Conservation (phyloP, 139 green algal genomes). For the Coccomyxa sp. region DNA sequence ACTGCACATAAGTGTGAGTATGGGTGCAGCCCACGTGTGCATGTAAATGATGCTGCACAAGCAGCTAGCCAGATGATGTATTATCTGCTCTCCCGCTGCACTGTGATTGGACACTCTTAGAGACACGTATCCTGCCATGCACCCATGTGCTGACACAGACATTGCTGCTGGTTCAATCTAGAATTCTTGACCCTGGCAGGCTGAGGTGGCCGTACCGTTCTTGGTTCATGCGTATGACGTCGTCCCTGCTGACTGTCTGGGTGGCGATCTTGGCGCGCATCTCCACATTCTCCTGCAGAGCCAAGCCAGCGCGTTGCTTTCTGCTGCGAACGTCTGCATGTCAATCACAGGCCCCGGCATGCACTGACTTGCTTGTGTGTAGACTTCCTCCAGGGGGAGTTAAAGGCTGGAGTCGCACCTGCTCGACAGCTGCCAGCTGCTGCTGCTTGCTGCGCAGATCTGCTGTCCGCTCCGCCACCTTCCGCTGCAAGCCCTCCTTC, state of each 20-base stretch:
- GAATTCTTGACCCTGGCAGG: too few species aligned
- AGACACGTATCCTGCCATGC: too few species aligned
- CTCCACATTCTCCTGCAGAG: constrained; percentile 44
- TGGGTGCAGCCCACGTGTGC: too few species aligned
- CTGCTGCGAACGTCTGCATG: neutral
- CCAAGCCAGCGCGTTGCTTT: neutral
- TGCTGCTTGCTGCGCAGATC: constrained; percentile 35
- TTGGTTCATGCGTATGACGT: constrained; percentile 74
- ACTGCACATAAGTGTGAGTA: too few species aligned
- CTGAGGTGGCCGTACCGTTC: constrained; percentile 41
- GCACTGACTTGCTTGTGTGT: neutral
- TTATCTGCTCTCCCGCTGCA: too few species aligned
- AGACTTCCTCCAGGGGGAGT: neutral
- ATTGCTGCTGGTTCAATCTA: too few species aligned
- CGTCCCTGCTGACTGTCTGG: constrained; percentile 66
- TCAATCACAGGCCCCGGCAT: neutral
- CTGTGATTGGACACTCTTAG: too few species aligned
- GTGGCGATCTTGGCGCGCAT: constrained; percentile 46
- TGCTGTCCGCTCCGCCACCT: constrained; percentile 17
- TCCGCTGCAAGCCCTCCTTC: constrained; percentile 52
- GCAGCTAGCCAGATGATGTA: too few species aligned
- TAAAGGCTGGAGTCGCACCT: neutral
- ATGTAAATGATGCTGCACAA: too few species aligned
- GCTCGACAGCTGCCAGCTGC: constrained; percentile 29
- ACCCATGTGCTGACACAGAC: too few species aligned